Evolutionary conservation across 768 basidiomycete genomes (phyloP), one percentile per base, ranked within the genome.

Genomic region (Scleroderma citrinum): DNA sequence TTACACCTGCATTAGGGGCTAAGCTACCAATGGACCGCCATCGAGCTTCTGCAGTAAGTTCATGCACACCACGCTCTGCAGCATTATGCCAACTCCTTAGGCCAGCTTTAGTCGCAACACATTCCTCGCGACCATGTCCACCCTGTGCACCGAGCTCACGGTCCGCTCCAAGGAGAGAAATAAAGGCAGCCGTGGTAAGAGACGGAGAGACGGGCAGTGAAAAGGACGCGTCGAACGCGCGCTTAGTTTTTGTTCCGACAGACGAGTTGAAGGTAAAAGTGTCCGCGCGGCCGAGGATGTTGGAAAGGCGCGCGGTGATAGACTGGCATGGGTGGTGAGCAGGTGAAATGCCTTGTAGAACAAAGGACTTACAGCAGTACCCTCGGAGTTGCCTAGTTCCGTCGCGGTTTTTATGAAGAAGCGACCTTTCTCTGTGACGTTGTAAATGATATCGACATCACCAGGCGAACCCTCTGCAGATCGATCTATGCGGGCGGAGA

Each of bases 351-450:
- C 17, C 19, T 21, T 32, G 44, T 14, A 24, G 6, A 42, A 48
- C 46, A 47, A 20, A 1, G 46, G 6, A 77, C 90, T 62, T 61
- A 92, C 93, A n/a, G 92, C 92, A 48, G 72, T 92, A 11, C 90
- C 95, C 65, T 97, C 96, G 44, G 84, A 86, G 51, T 95, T 92
- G 3, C 96, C 95, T 6, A 97, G 72, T 60, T 97, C 93, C 3
- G 94, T 97, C 5, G 88, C 77, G 3, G 84, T 89, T 54, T 87
- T 89, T 7, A 94, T 58, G 56, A 76, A 91, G 56, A 84, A 80
- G 32, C 89, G 72, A 5, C 89, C 81, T 48, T 78, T 79, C 65
- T 97, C 94, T 35, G 77, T 73, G 3, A 90, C 77, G 51, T 78
- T 77, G 66, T 95, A 82, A 2, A 94, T 76, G 32, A 98, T 63